phyloP scores from a whole-genome alignment of 192 early-diverging fungal species.

The Coemansia sp. region DNA sequence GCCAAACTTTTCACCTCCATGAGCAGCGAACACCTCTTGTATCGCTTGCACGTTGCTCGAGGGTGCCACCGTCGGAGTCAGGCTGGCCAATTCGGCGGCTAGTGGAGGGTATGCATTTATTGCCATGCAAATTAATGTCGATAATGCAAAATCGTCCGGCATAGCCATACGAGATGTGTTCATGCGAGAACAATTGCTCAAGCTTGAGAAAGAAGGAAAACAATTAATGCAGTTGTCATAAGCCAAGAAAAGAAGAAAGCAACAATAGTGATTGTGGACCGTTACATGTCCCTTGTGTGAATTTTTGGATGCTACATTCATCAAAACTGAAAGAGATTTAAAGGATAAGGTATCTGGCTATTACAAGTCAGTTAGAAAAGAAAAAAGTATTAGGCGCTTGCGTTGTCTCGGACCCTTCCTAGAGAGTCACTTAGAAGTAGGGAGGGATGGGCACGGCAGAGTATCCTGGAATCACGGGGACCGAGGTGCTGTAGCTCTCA shows the following conservation, averaged over 20 bases:
- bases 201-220: neutral
- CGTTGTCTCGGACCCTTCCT: conserved; percentile 4
- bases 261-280: neutral
- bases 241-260: neutral
- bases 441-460: neutral
- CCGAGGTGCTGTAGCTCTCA: neutral
- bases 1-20: conserved; percentile 46
- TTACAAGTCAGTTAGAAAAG: neutral
- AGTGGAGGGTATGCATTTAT: conserved; percentile 38
- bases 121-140: conserved; percentile 26
- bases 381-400: conserved; percentile 32
- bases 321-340: conserved; percentile 9
- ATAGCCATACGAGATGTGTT: neutral
- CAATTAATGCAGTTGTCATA: neutral
- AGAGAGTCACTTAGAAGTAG: conserved; percentile 34
- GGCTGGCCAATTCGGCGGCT: neutral
- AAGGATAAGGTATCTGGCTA: neutral
- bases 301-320: neutral
- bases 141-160: neutral
- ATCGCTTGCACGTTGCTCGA: neutral
- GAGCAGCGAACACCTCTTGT: conserved; percentile 13
- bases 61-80: neutral
- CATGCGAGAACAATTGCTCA: neutral
- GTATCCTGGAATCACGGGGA: neutral
- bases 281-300: too few relatives aligned